A percentile compares a stretch with the other conserved stretches of the same genome.
Evolutionary conservation across 306 rosid genomes (phyloP).

Genomic region (Abrus pulchellus): DNA sequence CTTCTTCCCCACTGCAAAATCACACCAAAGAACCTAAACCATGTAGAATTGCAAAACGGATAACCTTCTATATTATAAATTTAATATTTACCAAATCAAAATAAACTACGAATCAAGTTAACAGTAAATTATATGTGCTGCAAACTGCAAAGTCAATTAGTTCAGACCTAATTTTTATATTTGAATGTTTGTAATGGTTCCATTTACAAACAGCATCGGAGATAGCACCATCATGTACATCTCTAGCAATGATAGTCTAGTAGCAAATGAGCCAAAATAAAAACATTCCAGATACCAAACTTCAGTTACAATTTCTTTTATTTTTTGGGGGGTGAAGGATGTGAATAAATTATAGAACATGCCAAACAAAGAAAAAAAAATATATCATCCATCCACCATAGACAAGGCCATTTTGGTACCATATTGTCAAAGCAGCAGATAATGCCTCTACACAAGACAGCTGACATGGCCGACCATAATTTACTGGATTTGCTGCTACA

Average conservation of each 20-base stretch:
- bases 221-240: slow-evolving; percentile 33
- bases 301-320: slow-evolving; percentile 1
- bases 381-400: neutral
- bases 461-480: slow-evolving; percentile 94
- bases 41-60: slow-evolving; percentile 9
- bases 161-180: slow-evolving; percentile 14
- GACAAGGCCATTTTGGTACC: slow-evolving; percentile 59
- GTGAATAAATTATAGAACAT: neutral
- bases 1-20: slow-evolving; percentile 87
- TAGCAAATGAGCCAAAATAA: slow-evolving; percentile 21
- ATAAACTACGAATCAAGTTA: slow-evolving; percentile 10
- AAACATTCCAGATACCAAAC: slow-evolving; percentile 30
- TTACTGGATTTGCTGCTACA: slow-evolving; percentile 96
- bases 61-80: neutral
- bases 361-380: neutral
- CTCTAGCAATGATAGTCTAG: slow-evolving; percentile 3
- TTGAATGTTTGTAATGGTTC: slow-evolving; percentile 23
- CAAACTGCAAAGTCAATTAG: slow-evolving; percentile 36
- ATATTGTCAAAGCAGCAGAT: slow-evolving; percentile 92
- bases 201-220: slow-evolving; percentile 32
- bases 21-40: slow-evolving; percentile 38
- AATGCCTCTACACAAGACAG: slow-evolving; percentile 99
- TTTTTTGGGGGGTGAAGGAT: neutral
- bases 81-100: slow-evolving; percentile 16
- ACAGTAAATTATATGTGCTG: slow-evolving; percentile 26